Conservation (phyloP, 208 protist genomes). For the Leishmania arabica region DNA sequence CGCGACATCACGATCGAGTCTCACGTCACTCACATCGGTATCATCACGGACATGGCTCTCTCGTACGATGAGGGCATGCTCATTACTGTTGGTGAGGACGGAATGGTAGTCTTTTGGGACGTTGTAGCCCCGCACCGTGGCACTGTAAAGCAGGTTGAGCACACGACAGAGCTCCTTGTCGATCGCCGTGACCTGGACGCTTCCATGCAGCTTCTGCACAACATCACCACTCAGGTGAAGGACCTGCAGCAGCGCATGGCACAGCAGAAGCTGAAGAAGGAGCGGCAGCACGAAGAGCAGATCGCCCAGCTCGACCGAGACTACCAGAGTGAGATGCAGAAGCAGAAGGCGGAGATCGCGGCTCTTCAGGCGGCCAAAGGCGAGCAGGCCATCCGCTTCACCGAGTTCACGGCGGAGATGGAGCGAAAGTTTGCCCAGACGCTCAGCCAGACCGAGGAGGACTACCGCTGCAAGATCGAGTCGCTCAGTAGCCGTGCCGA, state of each 20-base stretch:
- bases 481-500: conserved; percentile 77
- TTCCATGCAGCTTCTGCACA: conserved; percentile 61
- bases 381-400: conserved; percentile 95
- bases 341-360: conserved; percentile 71
- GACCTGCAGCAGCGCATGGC: conserved; percentile 95
- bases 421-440: conserved; percentile 69
- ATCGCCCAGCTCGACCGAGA: conserved; percentile 90
- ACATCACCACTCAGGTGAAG: conserved; percentile 81
- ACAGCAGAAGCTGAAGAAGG: conserved; percentile 94
- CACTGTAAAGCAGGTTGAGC: conserved; percentile 77
- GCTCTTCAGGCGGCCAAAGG: conserved; percentile 85
- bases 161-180: conserved; percentile 95
- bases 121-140: conserved; percentile 90
- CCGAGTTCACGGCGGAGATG: conserved; percentile 91
- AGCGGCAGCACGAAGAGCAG: conserved; percentile 94
- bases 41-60: conserved; percentile 85
- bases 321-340: conserved; percentile 71
- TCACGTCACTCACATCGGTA: conserved; percentile 81
- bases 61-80: conserved; percentile 93
- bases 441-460: conserved; percentile 74
- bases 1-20: conserved; percentile 84
- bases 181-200: conserved; percentile 93
- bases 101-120: conserved; percentile 91
- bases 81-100: conserved; percentile 95
- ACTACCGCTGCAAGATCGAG: conserved; percentile 94